phyloP scores from a whole-genome alignment of 345 rosid species.

The Salix koriyanagi region DNA sequence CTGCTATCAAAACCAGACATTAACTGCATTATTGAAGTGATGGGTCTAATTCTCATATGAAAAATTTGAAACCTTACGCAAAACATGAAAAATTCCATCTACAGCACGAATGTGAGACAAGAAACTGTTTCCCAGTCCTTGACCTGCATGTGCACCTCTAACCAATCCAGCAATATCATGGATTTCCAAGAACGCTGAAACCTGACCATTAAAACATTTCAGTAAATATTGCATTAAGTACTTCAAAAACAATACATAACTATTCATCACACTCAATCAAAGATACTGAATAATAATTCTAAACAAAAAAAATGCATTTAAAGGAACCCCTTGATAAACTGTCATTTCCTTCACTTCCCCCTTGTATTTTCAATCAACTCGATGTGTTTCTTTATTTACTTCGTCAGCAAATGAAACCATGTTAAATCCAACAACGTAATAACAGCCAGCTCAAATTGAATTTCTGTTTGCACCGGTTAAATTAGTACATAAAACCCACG shows the following conservation, averaged over 20 bases:
- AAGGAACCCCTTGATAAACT: too few relatives aligned
- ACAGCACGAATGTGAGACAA: conserved; percentile 97
- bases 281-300: too few relatives aligned
- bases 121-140: conserved; percentile 94
- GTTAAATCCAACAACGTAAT: too few relatives aligned
- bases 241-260: background rate
- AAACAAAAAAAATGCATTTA: too few relatives aligned
- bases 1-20: background rate
- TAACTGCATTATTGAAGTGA: background rate
- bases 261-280: background rate
- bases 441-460: too few relatives aligned
- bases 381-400: background rate
- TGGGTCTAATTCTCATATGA: background rate
- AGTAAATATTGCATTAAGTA: background rate
- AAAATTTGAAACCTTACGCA: conserved; percentile 46
- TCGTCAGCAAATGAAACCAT: background rate
- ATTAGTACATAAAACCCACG: too few relatives aligned
- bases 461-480: too few relatives aligned
- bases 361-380: too few relatives aligned
- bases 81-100: conserved; percentile 96
- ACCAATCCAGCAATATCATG: conserved; percentile 98
- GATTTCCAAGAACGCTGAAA: conserved; percentile 89
- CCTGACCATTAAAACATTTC: conserved; percentile 31
- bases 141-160: conserved; percentile 94
- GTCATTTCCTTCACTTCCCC: too few relatives aligned